These are phyloP conservation scores for Cyberlindnera euphorbiiphila DNA, from an alignment of 805 yeast species.

Conservation along the genomic window DNA sequence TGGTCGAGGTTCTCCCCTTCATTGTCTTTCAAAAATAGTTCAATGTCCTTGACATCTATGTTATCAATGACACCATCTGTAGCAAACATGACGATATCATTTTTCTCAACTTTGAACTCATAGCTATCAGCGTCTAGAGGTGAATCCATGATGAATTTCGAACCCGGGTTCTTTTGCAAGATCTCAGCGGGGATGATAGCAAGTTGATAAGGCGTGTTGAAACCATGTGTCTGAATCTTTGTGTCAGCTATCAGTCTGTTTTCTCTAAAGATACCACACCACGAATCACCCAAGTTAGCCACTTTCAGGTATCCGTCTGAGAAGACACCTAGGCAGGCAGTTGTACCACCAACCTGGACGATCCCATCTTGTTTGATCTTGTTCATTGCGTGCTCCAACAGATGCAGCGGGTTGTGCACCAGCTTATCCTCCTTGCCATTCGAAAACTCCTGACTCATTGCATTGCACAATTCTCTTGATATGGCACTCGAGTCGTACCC, in stretches of 20 bases:
- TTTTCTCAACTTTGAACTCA: conserved; percentile 57
- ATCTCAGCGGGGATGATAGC: conserved; percentile 74
- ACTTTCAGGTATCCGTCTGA: conserved; percentile 56
- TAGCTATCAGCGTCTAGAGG: conserved; percentile 70
- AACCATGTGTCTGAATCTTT: conserved; percentile 75
- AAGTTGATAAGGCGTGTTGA: conserved; percentile 90
- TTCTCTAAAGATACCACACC: conserved; percentile 82
- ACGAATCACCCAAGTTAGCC: conserved; percentile 91
- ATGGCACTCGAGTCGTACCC: conserved; percentile 90
- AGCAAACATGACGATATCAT: conserved; percentile 79
- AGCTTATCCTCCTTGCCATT: conserved; percentile 6
- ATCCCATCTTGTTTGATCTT: conserved; percentile 48
- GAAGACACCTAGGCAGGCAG: conserved; percentile 80
- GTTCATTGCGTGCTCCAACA: conserved; percentile 55
- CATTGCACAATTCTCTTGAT: conserved; percentile 69
- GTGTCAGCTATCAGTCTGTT: conserved; percentile 61
- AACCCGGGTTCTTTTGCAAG: conserved; percentile 40
- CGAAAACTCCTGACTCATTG: conserved; percentile 38
- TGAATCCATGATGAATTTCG: conserved; percentile 64
- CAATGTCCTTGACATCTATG: conserved; percentile 68
- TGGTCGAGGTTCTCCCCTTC: conserved; percentile 36
- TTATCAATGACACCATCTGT: conserved; percentile 95
- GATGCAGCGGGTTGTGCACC: conserved; percentile 28
- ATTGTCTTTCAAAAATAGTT: conserved; percentile 57
- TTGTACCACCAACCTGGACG: conserved; percentile 89